These are phyloP conservation scores for Apiotrichum laibachii DNA, from an alignment of 1,284 basidiomycete genomes.

Conservation along the genomic window DNA sequence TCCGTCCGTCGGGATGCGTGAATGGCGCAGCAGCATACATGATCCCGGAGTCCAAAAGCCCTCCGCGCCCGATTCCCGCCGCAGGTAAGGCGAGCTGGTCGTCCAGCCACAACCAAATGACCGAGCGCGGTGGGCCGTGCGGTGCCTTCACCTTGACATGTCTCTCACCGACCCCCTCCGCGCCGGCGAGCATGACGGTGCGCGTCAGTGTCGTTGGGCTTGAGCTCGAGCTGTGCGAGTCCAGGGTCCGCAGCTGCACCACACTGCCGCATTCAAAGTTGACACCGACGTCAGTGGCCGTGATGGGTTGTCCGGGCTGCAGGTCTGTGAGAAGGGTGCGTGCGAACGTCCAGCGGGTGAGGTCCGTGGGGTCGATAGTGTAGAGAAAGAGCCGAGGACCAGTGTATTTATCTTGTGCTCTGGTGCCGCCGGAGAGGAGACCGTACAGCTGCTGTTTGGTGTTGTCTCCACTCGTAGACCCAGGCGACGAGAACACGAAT, in stretches of 20 bases:
- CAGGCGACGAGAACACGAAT: slow-evolving; percentile 3
- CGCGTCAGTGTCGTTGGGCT: too few relatives aligned
- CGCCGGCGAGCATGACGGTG: too few relatives aligned
- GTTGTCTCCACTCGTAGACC: too few relatives aligned
- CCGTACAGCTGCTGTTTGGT: slow-evolving; percentile 14
- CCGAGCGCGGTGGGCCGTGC: too few relatives aligned
- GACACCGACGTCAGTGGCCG: slow-evolving; percentile 21
- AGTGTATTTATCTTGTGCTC: neutral
- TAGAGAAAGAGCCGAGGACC: slow-evolving; percentile 23
- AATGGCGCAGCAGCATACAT: slow-evolving; percentile 24
- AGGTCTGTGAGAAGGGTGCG: slow-evolving; percentile 11
- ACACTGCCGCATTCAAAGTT: slow-evolving; percentile 24
- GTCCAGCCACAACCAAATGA: slow-evolving; percentile 4
- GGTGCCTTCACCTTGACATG: too few relatives aligned
- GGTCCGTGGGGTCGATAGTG: slow-evolving; percentile 17
- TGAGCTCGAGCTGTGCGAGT: too few relatives aligned
- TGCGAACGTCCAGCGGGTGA: slow-evolving; percentile 22
- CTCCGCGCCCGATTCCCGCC: neutral
- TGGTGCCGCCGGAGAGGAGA: slow-evolving; percentile 21
- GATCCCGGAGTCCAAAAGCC: slow-evolving; percentile 21
- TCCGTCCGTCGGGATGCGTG: slow-evolving; percentile 6
- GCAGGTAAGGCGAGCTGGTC: neutral
- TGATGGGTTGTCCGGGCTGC: neutral
- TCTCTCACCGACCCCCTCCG: too few relatives aligned
- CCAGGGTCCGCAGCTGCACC: too few relatives aligned